Conservation (phyloP, 2,329 filamentous ascomycete species). For the Tolypocladium album region DNA sequence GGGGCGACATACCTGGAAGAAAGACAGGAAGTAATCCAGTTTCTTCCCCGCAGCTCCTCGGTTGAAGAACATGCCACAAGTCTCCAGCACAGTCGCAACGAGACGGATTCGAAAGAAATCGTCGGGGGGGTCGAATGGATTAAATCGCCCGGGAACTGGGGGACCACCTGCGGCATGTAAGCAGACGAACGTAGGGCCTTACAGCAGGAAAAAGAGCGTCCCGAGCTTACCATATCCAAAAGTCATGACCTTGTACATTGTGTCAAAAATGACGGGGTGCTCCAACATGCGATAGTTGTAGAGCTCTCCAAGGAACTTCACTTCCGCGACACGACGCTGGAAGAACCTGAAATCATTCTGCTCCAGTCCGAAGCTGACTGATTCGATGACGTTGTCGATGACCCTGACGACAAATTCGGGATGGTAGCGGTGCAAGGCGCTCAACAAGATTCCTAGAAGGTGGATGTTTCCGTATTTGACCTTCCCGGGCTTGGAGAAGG, state of each 20-base stretch:
- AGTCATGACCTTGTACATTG: conserved; percentile 85
- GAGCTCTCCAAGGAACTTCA: conserved; percentile 91
- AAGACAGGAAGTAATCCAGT: conserved; percentile 91
- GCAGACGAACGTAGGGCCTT: not conserved
- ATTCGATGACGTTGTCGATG: conserved; percentile 85
- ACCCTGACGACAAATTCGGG: conserved; percentile 83
- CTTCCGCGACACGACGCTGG: conserved; percentile 85
- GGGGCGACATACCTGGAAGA: conserved; percentile 58
- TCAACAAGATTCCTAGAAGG: conserved; percentile 79
- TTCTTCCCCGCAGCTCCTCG: conserved; percentile 92
- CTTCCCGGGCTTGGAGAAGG: conserved; percentile 93
- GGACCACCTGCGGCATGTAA: conserved; percentile 49
- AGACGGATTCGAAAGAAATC: conserved; percentile 95
- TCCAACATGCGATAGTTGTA: conserved; percentile 98
- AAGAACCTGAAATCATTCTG: conserved; percentile 97
- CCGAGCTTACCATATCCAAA: conserved; percentile 63
- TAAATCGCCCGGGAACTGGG: conserved; percentile 66
- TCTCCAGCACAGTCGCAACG: conserved; percentile 81
- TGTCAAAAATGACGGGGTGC: conserved; percentile 89
- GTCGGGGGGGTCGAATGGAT: conserved; percentile 74
- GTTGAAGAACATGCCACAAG: conserved; percentile 92
- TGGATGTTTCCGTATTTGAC: conserved; percentile 97
- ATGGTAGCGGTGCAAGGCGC: conserved; percentile 84
- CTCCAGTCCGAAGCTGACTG: conserved; percentile 78
- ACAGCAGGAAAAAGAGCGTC: not conserved